Percentiles rank a stretch among this genome's conserved stretches.
Evolutionary conservation across 1,284 basidiomycete species (phyloP).

Genomic region (Cryptococcus sp.): DNA sequence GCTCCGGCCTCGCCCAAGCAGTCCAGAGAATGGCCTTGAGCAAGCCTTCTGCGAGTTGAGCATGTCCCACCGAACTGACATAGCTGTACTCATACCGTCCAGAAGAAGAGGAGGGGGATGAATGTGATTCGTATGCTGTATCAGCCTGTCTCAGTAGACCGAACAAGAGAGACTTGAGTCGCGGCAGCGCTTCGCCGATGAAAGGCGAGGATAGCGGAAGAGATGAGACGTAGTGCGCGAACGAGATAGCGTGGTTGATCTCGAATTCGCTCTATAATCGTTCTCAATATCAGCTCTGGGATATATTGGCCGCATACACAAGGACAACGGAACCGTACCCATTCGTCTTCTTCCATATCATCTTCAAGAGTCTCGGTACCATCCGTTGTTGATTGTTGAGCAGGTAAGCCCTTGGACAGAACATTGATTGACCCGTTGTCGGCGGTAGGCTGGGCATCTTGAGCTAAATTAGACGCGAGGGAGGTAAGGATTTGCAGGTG

Average conservation of each 20-base stretch:
- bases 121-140: background rate
- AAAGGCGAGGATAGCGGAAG: constrained; percentile 28
- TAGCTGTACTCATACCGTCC: constrained; percentile 5
- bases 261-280: constrained; percentile 39
- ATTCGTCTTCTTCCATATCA: constrained; percentile 35
- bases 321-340: constrained; percentile 21
- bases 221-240: constrained; percentile 47
- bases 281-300: background rate
- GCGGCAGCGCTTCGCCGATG: constrained; percentile 26
- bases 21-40: constrained; percentile 43
- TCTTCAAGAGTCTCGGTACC: constrained; percentile 5
- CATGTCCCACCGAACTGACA: constrained; percentile 28
- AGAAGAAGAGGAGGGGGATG: constrained; percentile 20
- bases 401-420: constrained; percentile 30
- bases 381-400: background rate
- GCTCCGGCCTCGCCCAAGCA: constrained; percentile 27
- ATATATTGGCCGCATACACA: background rate
- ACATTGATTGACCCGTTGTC: constrained; percentile 17
- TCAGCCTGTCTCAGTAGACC: constrained; percentile 33
- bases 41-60: constrained; percentile 35
- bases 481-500: constrained; percentile 48
- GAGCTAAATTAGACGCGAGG: constrained; percentile 40
- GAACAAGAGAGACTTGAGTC: constrained; percentile 30
- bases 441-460: constrained; percentile 4
- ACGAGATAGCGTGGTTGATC: constrained; percentile 50